Evolutionary conservation across 345 rosid species (phyloP).

Genomic region (Eucalyptus cloeziana): DNA sequence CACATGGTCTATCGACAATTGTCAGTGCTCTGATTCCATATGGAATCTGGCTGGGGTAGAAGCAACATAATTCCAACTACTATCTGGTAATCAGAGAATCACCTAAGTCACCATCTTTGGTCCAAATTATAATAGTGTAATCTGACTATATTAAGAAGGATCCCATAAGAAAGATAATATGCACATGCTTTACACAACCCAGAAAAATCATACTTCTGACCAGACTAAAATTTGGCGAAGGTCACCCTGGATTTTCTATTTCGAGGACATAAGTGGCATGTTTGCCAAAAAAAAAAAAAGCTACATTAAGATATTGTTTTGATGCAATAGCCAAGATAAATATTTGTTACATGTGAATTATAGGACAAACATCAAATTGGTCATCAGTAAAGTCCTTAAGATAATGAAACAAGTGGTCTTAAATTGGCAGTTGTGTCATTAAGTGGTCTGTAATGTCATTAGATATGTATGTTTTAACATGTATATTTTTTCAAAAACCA

Average conservation of each 20-base stretch:
- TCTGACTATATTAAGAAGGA: neutral
- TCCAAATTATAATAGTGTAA: neutral
- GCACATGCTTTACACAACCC: neutral
- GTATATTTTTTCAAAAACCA: neutral
- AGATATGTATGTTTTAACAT: neutral
- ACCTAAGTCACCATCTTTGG: neutral
- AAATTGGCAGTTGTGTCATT: neutral
- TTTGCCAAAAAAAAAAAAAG: neutral
- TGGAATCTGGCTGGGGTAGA: neutral
- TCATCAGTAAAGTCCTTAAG: neutral
- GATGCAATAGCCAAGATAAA: neutral
- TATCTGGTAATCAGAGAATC: neutral
- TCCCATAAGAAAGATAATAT: neutral
- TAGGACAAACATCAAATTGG: neutral
- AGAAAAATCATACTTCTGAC: neutral
- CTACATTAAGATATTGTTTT: neutral
- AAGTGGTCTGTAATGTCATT: neutral
- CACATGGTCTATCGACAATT: neutral
- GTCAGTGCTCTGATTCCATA: neutral
- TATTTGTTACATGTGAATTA: neutral
- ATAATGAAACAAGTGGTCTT: neutral
- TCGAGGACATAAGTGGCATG: neutral
- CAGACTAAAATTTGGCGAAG: neutral
- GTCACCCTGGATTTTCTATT: neutral
- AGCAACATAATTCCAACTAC: neutral